Conservation (phyloP, 2,329 filamentous ascomycete genomes). For the Rhynchosporium agropyri region DNA sequence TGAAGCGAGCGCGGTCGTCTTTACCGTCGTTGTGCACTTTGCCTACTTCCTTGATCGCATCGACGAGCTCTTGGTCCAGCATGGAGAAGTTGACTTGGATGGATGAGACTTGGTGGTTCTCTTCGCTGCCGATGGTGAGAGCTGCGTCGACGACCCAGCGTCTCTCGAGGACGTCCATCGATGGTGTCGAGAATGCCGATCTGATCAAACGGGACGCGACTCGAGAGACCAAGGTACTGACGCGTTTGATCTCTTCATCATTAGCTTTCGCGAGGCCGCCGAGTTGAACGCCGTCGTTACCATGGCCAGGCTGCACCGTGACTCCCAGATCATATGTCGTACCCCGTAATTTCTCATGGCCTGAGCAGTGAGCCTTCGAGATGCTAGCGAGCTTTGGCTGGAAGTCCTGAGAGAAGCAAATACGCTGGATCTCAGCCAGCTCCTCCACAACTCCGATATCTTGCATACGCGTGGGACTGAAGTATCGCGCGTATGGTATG, state of each 20-base stretch:
- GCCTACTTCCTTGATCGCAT: slow-evolving; percentile 12
- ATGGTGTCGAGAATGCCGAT: background rate
- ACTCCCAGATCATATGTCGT: slow-evolving; percentile 3
- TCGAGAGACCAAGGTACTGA: background rate
- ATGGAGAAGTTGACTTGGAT: slow-evolving; percentile 15
- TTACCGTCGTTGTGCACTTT: slow-evolving; percentile 17
- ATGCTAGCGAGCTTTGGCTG: slow-evolving; percentile 2
- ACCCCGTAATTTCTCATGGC: background rate
- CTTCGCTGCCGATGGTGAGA: slow-evolving; percentile 7
- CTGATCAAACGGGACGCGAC: background rate
- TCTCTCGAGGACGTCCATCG: background rate
- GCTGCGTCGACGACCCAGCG: slow-evolving; percentile 9
- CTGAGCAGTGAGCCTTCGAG: background rate
- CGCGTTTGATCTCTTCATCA: background rate
- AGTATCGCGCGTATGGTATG: slow-evolving; percentile 6
- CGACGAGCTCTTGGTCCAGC: slow-evolving; percentile 10
- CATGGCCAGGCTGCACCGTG: slow-evolving; percentile 6
- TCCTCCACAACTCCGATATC: background rate
- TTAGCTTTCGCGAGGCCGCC: slow-evolving; percentile 7
- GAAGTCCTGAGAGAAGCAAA: background rate
- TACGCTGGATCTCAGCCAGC: slow-evolving; percentile 5
- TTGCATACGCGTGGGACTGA: background rate
- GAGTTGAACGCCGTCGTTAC: slow-evolving; percentile 5
- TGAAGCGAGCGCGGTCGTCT: slow-evolving; percentile 15
- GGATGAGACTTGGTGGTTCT: slow-evolving; percentile 11